These are phyloP conservation scores for Wickerhamiella alocasiicola DNA, from an alignment of 805 yeast species.

Conservation along the genomic window DNA sequence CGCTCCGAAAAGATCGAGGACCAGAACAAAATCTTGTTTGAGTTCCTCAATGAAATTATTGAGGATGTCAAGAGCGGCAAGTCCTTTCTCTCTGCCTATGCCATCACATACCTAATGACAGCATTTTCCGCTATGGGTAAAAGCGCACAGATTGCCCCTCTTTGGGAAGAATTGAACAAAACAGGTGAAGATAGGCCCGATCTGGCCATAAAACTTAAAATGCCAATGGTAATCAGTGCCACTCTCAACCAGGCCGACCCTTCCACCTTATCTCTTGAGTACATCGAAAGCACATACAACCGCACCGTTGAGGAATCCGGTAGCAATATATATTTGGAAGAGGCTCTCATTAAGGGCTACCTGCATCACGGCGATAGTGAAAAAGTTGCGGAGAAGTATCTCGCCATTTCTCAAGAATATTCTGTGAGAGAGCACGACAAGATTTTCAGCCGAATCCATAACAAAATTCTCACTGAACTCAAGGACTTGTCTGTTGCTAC, in stretches of 20 bases:
- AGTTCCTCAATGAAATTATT: constrained; percentile 18
- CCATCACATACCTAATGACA: constrained; percentile 19
- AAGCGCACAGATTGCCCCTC: constrained; percentile 16
- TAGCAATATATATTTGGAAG: constrained; percentile 18
- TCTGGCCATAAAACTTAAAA: constrained; percentile 13
- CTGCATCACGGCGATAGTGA: constrained; percentile 15
- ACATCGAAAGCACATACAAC: constrained; percentile 16
- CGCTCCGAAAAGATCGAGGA: constrained; percentile 15
- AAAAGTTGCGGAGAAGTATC: constrained; percentile 19
- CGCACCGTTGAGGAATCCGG: constrained; percentile 18
- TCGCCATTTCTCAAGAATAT: constrained; percentile 16
- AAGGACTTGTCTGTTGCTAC: constrained; percentile 15
- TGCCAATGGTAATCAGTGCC: constrained; percentile 21
- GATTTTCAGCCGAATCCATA: constrained; percentile 19
- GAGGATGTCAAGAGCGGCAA: constrained; percentile 17
- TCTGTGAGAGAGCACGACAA: constrained; percentile 12
- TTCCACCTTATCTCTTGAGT: constrained; percentile 16
- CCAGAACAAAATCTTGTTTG: constrained; percentile 17
- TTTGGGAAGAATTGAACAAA: constrained; percentile 17
- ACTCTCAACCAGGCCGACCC: constrained; percentile 20
- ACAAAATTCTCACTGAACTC: constrained; percentile 18
- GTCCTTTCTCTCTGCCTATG: constrained; percentile 18
- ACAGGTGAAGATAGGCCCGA: neutral
- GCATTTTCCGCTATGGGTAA: constrained; percentile 18
- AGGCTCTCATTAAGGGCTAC: constrained; percentile 18